A percentile compares a stretch with the other conserved stretches of the same genome.
Conservation (phyloP, 2,329 filamentous ascomycete species). For the Penicillium brasilianum region DNA sequence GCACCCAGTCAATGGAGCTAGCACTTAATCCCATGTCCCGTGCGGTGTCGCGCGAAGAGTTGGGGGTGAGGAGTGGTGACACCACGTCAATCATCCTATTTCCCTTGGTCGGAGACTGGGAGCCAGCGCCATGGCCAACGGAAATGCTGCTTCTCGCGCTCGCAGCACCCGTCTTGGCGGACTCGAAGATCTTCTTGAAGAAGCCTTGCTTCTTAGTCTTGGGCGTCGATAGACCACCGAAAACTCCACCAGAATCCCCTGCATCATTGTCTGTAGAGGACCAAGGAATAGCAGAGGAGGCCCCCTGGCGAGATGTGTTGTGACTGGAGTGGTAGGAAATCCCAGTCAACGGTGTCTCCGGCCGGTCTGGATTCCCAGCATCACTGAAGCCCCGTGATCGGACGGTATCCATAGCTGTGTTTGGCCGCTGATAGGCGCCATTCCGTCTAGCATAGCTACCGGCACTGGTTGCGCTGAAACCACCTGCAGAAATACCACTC, state of each 20-base stretch:
- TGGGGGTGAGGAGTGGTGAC: slow-evolving; percentile 40
- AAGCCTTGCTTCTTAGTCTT: slow-evolving; percentile 85
- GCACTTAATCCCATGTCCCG: slow-evolving; percentile 72
- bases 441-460: slow-evolving; percentile 82
- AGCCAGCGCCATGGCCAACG: slow-evolving; percentile 58
- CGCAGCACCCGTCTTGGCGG: slow-evolving; percentile 90
- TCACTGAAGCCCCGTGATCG: slow-evolving; percentile 47
- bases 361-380: slow-evolving; percentile 45
- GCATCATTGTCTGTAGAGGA: slow-evolving; percentile 49
- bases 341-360: slow-evolving; percentile 68
- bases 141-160: slow-evolving; percentile 86
- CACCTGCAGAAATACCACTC: slow-evolving; percentile 90
- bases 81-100: slow-evolving; percentile 53
- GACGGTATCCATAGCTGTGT: slow-evolving; percentile 49
- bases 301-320: slow-evolving; percentile 60
- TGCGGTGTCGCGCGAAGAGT: slow-evolving; percentile 56
- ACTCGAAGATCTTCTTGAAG: slow-evolving; percentile 93
- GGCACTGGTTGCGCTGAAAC: slow-evolving; percentile 91
- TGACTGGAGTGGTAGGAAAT: slow-evolving; percentile 93
- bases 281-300: slow-evolving; percentile 70
- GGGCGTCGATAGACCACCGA: slow-evolving; percentile 78
- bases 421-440: slow-evolving; percentile 48
- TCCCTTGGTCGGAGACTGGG: slow-evolving; percentile 55
- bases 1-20: slow-evolving; percentile 82
- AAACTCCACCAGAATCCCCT: slow-evolving; percentile 68